Base-by-base conservation (phyloP, 305 asterid genomes). In the Fraxinus platypoda region DNA sequence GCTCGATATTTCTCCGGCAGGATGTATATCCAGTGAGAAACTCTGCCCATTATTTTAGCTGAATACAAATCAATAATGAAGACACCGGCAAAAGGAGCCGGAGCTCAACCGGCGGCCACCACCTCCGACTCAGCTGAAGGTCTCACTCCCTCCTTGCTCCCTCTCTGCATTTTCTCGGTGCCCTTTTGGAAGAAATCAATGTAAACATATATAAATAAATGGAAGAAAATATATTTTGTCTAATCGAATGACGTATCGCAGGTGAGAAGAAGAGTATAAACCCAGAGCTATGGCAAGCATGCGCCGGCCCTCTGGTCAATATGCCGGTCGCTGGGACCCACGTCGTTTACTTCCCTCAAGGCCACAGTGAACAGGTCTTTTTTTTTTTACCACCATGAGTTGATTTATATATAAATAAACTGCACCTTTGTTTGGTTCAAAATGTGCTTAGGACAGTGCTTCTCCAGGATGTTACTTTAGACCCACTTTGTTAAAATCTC, bases 291-390 rank as follows among this genome's bases (percentile, higher is more conserved):
- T 95, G 99, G 99, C 97, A 94, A 84, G 95, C 98, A 52, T 95
- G 99, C 88, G 99, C 99, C 91, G 99, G 99, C 17, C 97, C 98
- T 28, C 91, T 94, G 82, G 97, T 93, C 15, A 93, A 92, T 86
- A 70, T 95, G 84, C 99, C 99, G 88, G 96, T 89, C 6, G 92
- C 95, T 74, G 99, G 99, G 97, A 93, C 98, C 90, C 97, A 92
- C 92, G 98, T 95, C 81, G 99, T 95, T 88, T 95, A 95, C 88
- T 95, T 95, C 41, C 99, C 99, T 64, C 99, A 95, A 90, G 98
- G 99, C 88, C 99, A 94, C 78, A 93, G 97, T 80, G 99, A 95
- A 84, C 99, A 95, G 97, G 99, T 92, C 35, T 28, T 34, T 62
- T 28, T 62, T 28, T 46, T 54, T n/a, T 54, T 54, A 54, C 66